Base-by-base conservation (phyloP, 2,329 filamentous ascomycete genomes). In the Nothophoma quercina region DNA sequence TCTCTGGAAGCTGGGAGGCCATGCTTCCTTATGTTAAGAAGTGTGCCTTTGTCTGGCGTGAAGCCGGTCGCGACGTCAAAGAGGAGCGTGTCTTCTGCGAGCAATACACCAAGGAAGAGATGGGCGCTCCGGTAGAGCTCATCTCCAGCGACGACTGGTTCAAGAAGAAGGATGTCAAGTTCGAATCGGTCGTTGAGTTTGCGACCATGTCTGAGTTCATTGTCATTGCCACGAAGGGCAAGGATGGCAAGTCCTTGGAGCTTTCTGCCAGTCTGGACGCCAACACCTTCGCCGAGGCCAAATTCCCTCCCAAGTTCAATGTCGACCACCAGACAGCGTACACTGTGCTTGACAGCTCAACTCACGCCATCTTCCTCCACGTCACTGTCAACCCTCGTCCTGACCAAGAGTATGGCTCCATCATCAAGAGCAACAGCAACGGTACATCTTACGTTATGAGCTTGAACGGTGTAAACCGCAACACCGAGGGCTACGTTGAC, bases 391-490 rank as follows among this genome's bases (percentile, higher is more conserved):
- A 89, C 65, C 83, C 82, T 32, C 78, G 79, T 3, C 71, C 80
- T 42, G 88, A 85, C 15, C 85, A 83, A 42, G 85, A 89, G 54
- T 92, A 90, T 64, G 95, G 95, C 29, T 88, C 89, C 19, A 91
- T 99, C 63, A 86, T 99, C 75, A 99, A 98, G 84, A 97, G 92
- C 70, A 99, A 99, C 78, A 97, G 92, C 65, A 98, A 99, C 70
- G 95, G 95, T 46, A 99, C 95, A 0, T 95, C 90, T 1, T 99
- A 97, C 68, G 90, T 96, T 10, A 79, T 96, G 59, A 96, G 90
- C 73, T 81, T 95, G 19, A 80, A 85, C 40, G 85, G 85, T 16
- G 91, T 98, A 69, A 97, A 98, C 74, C 85, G 91, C 63, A 87
- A 97, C 69, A 78, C 82, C 10, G 64, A 72, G 2, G 92, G 88